phyloP scores from a whole-genome alignment of 371 early-diverging fungal genomes.

The Apophysomyces trapeziformis region DNA sequence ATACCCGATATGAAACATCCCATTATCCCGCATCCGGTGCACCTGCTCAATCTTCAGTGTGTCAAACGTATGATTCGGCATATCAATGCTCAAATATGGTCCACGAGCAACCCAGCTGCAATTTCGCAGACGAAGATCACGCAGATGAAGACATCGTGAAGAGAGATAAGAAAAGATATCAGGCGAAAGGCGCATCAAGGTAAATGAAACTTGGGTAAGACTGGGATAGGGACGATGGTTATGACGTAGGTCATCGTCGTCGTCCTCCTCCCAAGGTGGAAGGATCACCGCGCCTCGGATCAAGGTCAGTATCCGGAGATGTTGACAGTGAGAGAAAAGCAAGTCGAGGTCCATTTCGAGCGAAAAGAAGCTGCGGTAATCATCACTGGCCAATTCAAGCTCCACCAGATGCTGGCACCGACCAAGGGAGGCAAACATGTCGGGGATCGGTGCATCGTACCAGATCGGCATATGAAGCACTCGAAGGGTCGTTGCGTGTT shows the following conservation, averaged over 20 bases:
- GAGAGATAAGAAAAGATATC: neutral
- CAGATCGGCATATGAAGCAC: neutral
- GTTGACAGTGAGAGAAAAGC: neutral
- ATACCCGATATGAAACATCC: neutral
- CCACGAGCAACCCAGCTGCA: neutral
- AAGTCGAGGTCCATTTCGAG: neutral
- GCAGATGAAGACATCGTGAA: neutral
- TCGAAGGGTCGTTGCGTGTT: neutral
- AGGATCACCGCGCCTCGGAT: neutral
- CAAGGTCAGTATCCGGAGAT: neutral
- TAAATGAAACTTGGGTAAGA: neutral
- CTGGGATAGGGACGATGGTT: neutral
- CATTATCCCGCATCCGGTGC: neutral
- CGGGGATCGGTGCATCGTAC: neutral
- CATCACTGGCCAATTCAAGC: neutral
- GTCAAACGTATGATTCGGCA: neutral
- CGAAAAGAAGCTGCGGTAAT: neutral
- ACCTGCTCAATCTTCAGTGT: neutral
- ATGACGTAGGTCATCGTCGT: too few relatives aligned
- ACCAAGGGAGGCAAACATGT: neutral
- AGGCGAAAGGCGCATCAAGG: neutral
- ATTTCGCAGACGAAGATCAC: neutral
- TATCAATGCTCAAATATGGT: neutral
- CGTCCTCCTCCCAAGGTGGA: too few relatives aligned
- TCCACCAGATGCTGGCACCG: slow-evolving; percentile 1